Conservation (phyloP, 306 rosid species). For the Cucurbita ficifolia region DNA sequence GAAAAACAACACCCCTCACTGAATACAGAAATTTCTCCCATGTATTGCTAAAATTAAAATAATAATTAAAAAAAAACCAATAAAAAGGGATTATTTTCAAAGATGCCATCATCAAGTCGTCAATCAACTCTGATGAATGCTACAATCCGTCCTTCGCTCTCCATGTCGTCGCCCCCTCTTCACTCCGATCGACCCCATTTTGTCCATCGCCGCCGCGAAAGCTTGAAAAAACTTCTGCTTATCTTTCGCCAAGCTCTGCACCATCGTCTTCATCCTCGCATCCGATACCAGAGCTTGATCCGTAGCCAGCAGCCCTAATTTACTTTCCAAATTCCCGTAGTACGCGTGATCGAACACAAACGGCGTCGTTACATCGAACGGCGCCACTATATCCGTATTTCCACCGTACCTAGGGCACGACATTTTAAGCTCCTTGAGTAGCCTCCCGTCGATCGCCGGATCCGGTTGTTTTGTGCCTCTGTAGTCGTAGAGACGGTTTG, state of each 20-base stretch:
- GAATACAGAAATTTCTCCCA: neutral
- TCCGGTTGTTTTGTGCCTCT: slow-evolving; percentile 44
- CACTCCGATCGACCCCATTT: slow-evolving; percentile 56
- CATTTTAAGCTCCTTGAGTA: slow-evolving; percentile 42
- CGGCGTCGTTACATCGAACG: slow-evolving; percentile 81
- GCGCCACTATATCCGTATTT: slow-evolving; percentile 48
- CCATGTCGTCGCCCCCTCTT: slow-evolving; percentile 57
- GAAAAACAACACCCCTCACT: too few species aligned
- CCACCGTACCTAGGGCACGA: slow-evolving; percentile 72
- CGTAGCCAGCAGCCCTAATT: slow-evolving; percentile 58
- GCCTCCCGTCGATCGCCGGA: slow-evolving; percentile 47
- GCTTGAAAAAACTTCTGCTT: slow-evolving; percentile 58
- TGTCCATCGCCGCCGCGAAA: slow-evolving; percentile 69
- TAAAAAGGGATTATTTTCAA: neutral
- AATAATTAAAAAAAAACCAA: neutral
- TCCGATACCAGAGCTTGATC: slow-evolving; percentile 66
- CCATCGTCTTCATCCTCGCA: slow-evolving; percentile 41
- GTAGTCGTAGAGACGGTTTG: slow-evolving; percentile 34
- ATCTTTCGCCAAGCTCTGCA: slow-evolving; percentile 47
- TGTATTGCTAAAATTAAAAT: neutral
- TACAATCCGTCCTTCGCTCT: slow-evolving; percentile 38
- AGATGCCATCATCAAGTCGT: neutral
- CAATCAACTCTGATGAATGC: neutral
- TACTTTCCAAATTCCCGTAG: slow-evolving; percentile 47
- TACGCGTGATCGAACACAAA: slow-evolving; percentile 74